Percentiles rank a stretch among this genome's conserved stretches.
Conservation (phyloP, 2,329 filamentous ascomycete species). For the Phoma herbarum region DNA sequence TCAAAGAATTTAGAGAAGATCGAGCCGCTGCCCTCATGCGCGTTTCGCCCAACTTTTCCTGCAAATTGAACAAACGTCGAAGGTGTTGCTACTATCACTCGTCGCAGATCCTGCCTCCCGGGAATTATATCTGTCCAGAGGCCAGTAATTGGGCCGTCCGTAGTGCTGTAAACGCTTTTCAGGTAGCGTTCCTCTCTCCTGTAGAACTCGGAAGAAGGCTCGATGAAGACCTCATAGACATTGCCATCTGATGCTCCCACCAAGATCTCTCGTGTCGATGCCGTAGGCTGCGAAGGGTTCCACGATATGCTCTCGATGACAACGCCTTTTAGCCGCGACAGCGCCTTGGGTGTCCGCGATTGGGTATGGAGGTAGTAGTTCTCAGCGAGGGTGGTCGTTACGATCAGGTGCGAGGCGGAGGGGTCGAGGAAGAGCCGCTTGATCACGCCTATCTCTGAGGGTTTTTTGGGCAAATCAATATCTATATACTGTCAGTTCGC, state of each 20-base stretch:
- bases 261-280: conserved; percentile 92
- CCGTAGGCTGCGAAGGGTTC: conserved; percentile 92
- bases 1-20: conserved; percentile 92
- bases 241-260: conserved; percentile 92
- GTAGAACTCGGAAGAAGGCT: conserved; percentile 94
- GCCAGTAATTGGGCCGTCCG: conserved; percentile 84
- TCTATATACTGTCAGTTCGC: conserved; percentile 62
- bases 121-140: conserved; percentile 81
- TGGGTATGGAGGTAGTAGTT: conserved; percentile 99
- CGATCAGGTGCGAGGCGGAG: conserved; percentile 90
- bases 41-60: conserved; percentile 76
- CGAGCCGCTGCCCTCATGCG: conserved; percentile 79
- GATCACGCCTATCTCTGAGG: conserved; percentile 90
- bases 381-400: conserved; percentile 90
- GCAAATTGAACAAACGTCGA: conserved; percentile 81
- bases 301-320: conserved; percentile 90
- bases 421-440: conserved; percentile 97
- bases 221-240: conserved; percentile 94
- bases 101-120: conserved; percentile 73
- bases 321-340: conserved; percentile 85
- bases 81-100: conserved; percentile 82
- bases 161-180: conserved; percentile 81
- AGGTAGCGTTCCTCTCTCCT: conserved; percentile 92
- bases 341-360: conserved; percentile 82
- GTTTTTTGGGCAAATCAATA: conserved; percentile 94